Evolutionary conservation across 352 stramenopile genomes (phyloP), one percentile per base, ranked within the genome.

Genomic region (Phytophthora foliorum): DNA sequence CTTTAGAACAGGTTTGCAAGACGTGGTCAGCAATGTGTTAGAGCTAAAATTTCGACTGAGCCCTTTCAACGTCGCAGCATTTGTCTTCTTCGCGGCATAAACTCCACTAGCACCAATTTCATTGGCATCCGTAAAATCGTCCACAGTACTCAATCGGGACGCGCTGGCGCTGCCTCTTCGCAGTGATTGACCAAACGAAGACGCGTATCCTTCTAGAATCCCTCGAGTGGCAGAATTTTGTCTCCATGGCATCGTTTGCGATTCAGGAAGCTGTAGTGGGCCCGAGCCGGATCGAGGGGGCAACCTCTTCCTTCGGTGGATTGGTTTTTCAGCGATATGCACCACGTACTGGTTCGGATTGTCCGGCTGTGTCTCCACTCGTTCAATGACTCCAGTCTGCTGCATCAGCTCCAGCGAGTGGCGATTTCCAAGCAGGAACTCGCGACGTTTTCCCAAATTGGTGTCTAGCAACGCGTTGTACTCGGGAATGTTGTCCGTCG

Each of bases 321-420:
- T 74, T n/a, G 70, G 44, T 36, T 79, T 83, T 13, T 87, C 79
- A 8, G 66, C 71, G 59, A 93, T 85, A 57, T 89, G 78, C 19
- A 93, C 85, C 13, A 93, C 74, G 55, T 93, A 93, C 48, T 91
- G 81, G 27, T 82, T 89, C n/a, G 83, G 71, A 34, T 88, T 80
- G 8, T 85, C 73, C 0, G 62, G 22, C 29, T 80, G 62, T 5
- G 63, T 22, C 61, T 91, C 83, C 25, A 93, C 80, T 25, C 75
- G 75, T 11, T 80, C 72, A 36, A 93, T 83, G 2, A 85, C 85
- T 29, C 85, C 85, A 1, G 85, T 93, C 16, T 79, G 83, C 54
- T 93, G 80, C 39, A 93, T 73, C 19, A 90, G 54, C 60, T 73
- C 60, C 6, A 93, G 63, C 9, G 83, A 80, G 16, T 82, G 69